Conservation (phyloP, 768 basidiomycete genomes). For the Fistulinella prunicolor region DNA sequence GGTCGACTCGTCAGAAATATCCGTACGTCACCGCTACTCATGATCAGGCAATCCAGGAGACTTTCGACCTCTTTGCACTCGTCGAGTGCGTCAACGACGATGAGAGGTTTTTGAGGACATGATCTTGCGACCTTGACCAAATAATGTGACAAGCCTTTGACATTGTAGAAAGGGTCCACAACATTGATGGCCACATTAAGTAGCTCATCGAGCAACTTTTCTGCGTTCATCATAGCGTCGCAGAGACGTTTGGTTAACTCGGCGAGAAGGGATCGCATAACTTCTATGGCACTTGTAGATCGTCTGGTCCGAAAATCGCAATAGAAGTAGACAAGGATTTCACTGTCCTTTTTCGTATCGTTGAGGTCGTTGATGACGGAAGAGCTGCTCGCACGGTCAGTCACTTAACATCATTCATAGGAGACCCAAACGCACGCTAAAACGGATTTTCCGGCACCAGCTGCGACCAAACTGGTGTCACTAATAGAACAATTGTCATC, state of each 20-base stretch:
- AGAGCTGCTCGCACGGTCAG: not conserved
- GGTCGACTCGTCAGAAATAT: conserved; percentile 11
- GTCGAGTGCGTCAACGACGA: conserved; percentile 23
- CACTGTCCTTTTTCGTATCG: not conserved
- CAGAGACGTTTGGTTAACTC: conserved; percentile 8
- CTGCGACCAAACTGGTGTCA: not conserved
- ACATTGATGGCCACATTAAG: no score
- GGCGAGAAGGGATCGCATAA: conserved; percentile 16
- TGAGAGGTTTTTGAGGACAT: conserved; percentile 2
- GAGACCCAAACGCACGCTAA: not conserved
- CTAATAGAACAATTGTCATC: not conserved
- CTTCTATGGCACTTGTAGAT: conserved; percentile 10
- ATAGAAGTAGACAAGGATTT: conserved; percentile 17
- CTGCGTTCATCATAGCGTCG: not conserved
- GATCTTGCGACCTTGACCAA: not conserved
- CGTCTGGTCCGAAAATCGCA: conserved; percentile 17
- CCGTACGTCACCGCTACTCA: not conserved
- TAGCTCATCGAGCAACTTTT: conserved; percentile 2
- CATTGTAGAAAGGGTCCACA: conserved; percentile 3
- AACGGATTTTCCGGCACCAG: conserved; percentile 1
- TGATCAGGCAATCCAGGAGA: conserved; percentile 10
- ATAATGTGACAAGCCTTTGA: no score
- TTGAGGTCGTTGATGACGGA: not conserved
- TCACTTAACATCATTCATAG: no score
- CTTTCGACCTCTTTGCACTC: conserved; percentile 14